Evolutionary conservation across 176 grass and related monocot species (phyloP).

Genomic region (Phyllostachys edulis): DNA sequence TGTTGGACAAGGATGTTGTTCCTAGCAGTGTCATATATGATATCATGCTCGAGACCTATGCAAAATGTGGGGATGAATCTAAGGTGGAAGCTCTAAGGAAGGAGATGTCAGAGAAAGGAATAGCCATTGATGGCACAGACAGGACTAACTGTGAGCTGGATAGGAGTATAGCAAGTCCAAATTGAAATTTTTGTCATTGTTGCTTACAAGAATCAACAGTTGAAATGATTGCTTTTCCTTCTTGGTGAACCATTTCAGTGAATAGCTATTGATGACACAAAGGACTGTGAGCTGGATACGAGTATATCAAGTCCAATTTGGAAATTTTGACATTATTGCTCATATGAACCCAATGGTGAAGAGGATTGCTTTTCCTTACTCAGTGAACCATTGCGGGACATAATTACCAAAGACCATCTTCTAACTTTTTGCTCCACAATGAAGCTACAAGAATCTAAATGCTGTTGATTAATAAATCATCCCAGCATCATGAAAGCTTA

Average conservation of each 20-base stretch:
- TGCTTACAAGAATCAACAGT: background rate
- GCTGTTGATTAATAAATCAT: background rate
- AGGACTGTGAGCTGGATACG: slow-evolving; percentile 11
- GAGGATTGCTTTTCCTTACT: background rate
- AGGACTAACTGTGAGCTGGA: background rate
- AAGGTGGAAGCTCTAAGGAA: slow-evolving; percentile 49
- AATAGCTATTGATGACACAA: slow-evolving; percentile 8
- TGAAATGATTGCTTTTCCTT: background rate
- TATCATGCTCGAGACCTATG: slow-evolving; percentile 42
- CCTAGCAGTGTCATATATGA: slow-evolving; percentile 44
- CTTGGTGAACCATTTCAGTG: background rate
- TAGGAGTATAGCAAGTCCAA: slow-evolving; percentile 5
- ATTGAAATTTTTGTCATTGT: background rate
- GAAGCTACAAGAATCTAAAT: background rate
- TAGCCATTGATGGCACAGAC: slow-evolving; percentile 11
- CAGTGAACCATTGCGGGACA: background rate
- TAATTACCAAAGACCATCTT: background rate
- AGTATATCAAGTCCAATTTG: background rate
- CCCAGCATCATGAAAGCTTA: background rate
- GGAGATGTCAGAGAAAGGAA: slow-evolving; percentile 47
- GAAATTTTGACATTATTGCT: background rate
- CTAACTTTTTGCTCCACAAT: background rate
- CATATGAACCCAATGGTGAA: background rate
- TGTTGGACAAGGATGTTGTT: slow-evolving; percentile 52
- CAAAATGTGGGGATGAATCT: slow-evolving; percentile 43